Base-by-base conservation (phyloP, 139 green algal genomes). In the Tetradesmus obliquus region DNA sequence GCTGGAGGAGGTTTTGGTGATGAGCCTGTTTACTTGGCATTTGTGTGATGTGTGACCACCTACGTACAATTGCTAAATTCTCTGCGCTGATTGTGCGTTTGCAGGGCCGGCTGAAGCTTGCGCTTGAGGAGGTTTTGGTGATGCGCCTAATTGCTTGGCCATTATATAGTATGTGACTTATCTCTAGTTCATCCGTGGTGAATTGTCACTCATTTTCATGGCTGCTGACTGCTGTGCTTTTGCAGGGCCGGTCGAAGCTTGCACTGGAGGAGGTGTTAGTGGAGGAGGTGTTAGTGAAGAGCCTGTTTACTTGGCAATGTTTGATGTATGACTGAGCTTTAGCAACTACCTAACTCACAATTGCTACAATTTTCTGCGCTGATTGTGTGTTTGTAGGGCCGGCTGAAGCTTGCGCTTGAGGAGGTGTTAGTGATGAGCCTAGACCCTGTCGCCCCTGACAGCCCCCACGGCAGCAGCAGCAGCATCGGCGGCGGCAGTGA, bases 201-300 rank as follows among this genome's bases (percentile, higher is more conserved):
- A 45, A 45, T 45, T 45, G 32, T 45, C 32, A 45, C 32, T 45
- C 32, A 45, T 45, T 45, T 45, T 45, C 32, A 45, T 45, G 32
- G 32, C 32, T 45, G 32, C 32, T 45, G 32, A 45, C 32, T 45
- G 62, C 62, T 15, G 10, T 82, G 9, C 13, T 5, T n/a, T n/a
- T 55, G 22, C 71, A 95, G 79, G 95, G 93, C 24, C 93, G 96
- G 12, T 82, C 98, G 53, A 95, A 94, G 87, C 82, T 97, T 51
- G 96, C 95, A 7, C 90, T 98, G 19, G 94, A 97, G 88, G 96
- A 98, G 90, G 94, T 98, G 54, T 89, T 97, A 66, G 71, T n/a
- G 22, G 94, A 97, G 88, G 96, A 98, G 90, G 94, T 98, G 54
- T 89, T 97, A 66, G 71, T n/a, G 22, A 93, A 95, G 85, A 88